Conservation (phyloP, 768 basidiomycete species). For the Russula earlei region DNA sequence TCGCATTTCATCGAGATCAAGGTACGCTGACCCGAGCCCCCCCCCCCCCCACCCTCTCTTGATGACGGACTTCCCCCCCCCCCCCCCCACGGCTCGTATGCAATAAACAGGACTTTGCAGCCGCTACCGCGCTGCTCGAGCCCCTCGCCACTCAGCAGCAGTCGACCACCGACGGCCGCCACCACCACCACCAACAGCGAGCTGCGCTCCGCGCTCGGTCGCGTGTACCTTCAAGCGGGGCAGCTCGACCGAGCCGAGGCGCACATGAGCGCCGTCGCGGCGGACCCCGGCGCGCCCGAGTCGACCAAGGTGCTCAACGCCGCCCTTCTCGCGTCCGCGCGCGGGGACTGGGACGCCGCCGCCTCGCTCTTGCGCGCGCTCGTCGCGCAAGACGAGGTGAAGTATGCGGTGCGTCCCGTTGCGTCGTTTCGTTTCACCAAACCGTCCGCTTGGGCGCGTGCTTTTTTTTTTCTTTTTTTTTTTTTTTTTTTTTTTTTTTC, state of each 20-base stretch:
- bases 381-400: slow-evolving; percentile 36
- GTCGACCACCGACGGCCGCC: neutral
- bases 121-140: slow-evolving; percentile 57
- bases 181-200: slow-evolving; percentile 28
- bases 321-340: slow-evolving; percentile 54
- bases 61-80: too few species aligned
- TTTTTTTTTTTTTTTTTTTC: too few species aligned
- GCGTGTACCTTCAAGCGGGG: slow-evolving; percentile 69
- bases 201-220: slow-evolving; percentile 59
- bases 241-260: slow-evolving; percentile 47
- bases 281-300: slow-evolving; percentile 35
- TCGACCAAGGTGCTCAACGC: slow-evolving; percentile 46
- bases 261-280: slow-evolving; percentile 46
- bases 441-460: too few species aligned
- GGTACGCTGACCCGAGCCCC: slow-evolving; percentile 40
- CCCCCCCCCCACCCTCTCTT: neutral
- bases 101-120: slow-evolving; percentile 70
- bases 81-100: too few species aligned
- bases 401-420: neutral
- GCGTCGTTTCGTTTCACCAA: too few species aligned
- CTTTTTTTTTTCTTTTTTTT: too few species aligned
- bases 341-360: slow-evolving; percentile 60
- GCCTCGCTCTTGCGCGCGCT: slow-evolving; percentile 35
- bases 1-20: slow-evolving; percentile 82
- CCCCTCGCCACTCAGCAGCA: slow-evolving; percentile 42